A percentile compares a stretch with the other conserved stretches of the same genome.
Evolutionary conservation across 805 yeast species (phyloP).

Genomic region (Ogataea pini): DNA sequence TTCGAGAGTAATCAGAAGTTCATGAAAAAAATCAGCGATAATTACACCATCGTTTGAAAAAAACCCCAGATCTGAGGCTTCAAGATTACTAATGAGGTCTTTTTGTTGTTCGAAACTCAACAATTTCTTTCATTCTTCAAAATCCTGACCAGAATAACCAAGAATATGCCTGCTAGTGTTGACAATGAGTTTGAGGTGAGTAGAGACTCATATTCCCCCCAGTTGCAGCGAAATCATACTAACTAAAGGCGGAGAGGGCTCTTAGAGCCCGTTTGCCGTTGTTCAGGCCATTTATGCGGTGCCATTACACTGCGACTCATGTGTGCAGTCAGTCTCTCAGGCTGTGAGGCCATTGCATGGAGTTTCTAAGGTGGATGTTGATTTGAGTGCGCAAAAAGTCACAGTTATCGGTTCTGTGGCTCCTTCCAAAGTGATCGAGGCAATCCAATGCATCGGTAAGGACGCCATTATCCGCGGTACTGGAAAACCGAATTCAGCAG

Average conservation of each 20-base stretch:
- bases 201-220: background rate
- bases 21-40: too few relatives aligned
- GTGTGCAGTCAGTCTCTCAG: conserved; percentile 58
- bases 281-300: conserved; percentile 78
- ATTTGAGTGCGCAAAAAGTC: conserved; percentile 60
- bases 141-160: too few relatives aligned
- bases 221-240: background rate
- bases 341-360: conserved; percentile 56
- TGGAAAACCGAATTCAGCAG: conserved; percentile 84
- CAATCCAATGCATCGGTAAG: conserved; percentile 72
- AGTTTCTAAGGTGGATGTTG: conserved; percentile 53
- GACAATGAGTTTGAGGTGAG: conserved; percentile 26
- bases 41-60: background rate
- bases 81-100: conserved; percentile 1
- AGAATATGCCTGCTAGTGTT: conserved; percentile 20
- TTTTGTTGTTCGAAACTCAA: background rate
- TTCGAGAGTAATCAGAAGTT: background rate
- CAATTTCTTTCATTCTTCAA: background rate
- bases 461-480: conserved; percentile 94
- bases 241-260: conserved; percentile 1
- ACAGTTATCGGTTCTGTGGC: conserved; percentile 68
- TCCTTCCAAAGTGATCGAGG: conserved; percentile 70
- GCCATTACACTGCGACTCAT: conserved; percentile 75
- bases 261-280: background rate
- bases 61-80: background rate